These are phyloP conservation scores for Decorospora gaudefroyi DNA, from an alignment of 2,329 filamentous ascomycete genomes.

Conservation along the genomic window DNA sequence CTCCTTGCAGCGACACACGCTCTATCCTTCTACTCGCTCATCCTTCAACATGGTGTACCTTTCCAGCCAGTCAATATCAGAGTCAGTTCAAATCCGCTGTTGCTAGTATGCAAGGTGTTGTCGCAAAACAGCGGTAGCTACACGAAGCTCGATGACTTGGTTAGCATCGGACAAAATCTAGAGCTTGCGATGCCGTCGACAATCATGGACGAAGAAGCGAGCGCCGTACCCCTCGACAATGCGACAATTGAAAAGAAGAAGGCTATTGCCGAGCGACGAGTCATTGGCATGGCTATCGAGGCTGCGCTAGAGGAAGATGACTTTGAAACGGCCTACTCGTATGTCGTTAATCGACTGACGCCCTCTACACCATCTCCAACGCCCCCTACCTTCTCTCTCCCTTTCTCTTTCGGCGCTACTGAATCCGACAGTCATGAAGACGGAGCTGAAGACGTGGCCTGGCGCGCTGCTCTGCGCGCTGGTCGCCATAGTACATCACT, in stretches of 20 bases:
- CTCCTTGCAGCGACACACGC: slow-evolving; percentile 74
- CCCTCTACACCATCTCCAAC: slow-evolving; percentile 36
- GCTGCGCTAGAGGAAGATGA: slow-evolving; percentile 75
- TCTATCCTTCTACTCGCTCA: slow-evolving; percentile 75
- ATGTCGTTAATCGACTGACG: slow-evolving; percentile 71
- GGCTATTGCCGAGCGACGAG: slow-evolving; percentile 62
- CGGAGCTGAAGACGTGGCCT: slow-evolving; percentile 68
- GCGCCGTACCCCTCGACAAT: slow-evolving; percentile 45
- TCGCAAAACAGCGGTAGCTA: slow-evolving; percentile 77
- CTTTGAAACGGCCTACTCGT: slow-evolving; percentile 86
- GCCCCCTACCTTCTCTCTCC: slow-evolving; percentile 28
- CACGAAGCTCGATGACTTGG: slow-evolving; percentile 72
- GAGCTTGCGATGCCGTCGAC: slow-evolving; percentile 50
- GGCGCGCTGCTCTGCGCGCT: slow-evolving; percentile 78
- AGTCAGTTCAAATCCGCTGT: slow-evolving; percentile 75
- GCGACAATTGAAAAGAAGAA: slow-evolving; percentile 40
- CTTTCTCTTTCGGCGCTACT: slow-evolving; percentile 35
- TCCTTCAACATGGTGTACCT: slow-evolving; percentile 76
- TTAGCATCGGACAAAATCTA: slow-evolving; percentile 70
- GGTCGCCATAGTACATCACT: slow-evolving; percentile 66
- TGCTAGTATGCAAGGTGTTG: slow-evolving; percentile 72
- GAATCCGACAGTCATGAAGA: slow-evolving; percentile 24
- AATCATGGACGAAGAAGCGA: slow-evolving; percentile 54
- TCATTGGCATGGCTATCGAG: slow-evolving; percentile 80
- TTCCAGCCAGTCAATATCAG: slow-evolving; percentile 78